These are phyloP conservation scores for Citrus glauca DNA, from an alignment of 345 rosid genomes.

Conservation along the genomic window DNA sequence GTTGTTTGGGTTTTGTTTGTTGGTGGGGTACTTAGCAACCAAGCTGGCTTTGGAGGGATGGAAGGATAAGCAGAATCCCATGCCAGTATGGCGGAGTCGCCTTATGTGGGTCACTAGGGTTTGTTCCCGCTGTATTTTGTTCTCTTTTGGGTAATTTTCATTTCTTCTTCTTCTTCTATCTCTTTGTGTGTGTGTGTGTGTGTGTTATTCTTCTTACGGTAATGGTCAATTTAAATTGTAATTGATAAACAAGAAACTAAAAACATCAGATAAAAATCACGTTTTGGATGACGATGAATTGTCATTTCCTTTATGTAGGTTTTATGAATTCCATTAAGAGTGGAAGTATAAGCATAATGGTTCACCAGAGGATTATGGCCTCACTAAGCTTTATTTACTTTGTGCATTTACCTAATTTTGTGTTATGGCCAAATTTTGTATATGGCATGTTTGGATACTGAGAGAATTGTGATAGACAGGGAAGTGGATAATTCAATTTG, in stretches of 20 bases:
- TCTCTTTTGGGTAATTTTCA: slow-evolving; percentile 74
- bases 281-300: neutral
- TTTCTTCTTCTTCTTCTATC: neutral
- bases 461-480: neutral
- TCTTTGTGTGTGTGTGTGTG: no score
- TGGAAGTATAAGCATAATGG: neutral
- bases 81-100: slow-evolving; percentile 82
- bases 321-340: neutral
- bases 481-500: neutral
- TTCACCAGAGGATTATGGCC: neutral
- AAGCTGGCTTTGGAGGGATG: slow-evolving; percentile 71
- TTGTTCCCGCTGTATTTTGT: slow-evolving; percentile 71
- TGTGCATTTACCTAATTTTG: neutral
- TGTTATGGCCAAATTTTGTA: neutral
- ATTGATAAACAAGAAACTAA: neutral
- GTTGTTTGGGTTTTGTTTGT: slow-evolving; percentile 59
- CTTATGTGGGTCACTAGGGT: slow-evolving; percentile 91
- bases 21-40: slow-evolving; percentile 69
- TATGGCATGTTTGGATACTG: neutral
- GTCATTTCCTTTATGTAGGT: neutral
- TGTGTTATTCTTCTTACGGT: neutral
- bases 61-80: slow-evolving; percentile 80
- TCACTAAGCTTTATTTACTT: neutral
- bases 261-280: neutral
- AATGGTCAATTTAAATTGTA: neutral